A percentile compares a stretch with the other conserved stretches of the same genome.
Conservation (phyloP, 257 asterid species). For the Scutellaria barbata region DNA sequence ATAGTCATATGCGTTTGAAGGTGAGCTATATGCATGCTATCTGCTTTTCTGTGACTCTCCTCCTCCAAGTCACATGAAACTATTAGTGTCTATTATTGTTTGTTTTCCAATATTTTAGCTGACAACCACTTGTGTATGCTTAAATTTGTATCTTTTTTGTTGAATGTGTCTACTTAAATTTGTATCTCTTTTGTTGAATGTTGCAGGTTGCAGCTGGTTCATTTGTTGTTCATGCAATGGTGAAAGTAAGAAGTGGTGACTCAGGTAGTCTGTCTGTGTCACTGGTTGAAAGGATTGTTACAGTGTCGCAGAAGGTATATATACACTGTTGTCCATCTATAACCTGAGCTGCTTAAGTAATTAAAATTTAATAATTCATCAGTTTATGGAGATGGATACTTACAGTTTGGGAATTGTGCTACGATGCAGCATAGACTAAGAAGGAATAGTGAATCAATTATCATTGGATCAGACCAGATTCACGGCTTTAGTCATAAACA, state of each 20-base stretch:
- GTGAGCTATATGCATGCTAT: constrained; percentile 47
- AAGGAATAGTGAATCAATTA: not conserved
- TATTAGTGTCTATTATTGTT: constrained; percentile 1
- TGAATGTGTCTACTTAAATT: constrained; percentile 9
- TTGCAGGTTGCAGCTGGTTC: constrained; percentile 75
- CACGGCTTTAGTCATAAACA: not conserved
- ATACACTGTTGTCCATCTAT: not conserved
- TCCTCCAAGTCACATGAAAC: constrained; percentile 12
- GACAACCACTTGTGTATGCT: not conserved
- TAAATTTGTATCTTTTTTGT: constrained; percentile 27
- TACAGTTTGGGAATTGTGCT: not conserved
- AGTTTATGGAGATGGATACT: constrained; percentile 18
- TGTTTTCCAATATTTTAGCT: not conserved
- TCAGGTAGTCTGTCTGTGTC: constrained; percentile 77
- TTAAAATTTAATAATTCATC: constrained; percentile 9
- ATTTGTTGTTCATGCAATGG: constrained; percentile 71
- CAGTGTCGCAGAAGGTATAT: constrained; percentile 71
- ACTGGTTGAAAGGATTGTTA: constrained; percentile 56
- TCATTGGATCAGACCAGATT: not conserved
- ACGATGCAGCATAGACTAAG: not conserved
- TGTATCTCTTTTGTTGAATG: constrained; percentile 28
- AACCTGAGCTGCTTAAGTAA: constrained; percentile 20
- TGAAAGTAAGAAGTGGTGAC: constrained; percentile 64
- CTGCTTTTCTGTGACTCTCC: constrained; percentile 22
- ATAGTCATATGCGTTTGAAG: constrained; percentile 59